These are phyloP conservation scores for Glomus cerebriforme DNA, from an alignment of 192 early-diverging fungal genomes.

Conservation along the genomic window DNA sequence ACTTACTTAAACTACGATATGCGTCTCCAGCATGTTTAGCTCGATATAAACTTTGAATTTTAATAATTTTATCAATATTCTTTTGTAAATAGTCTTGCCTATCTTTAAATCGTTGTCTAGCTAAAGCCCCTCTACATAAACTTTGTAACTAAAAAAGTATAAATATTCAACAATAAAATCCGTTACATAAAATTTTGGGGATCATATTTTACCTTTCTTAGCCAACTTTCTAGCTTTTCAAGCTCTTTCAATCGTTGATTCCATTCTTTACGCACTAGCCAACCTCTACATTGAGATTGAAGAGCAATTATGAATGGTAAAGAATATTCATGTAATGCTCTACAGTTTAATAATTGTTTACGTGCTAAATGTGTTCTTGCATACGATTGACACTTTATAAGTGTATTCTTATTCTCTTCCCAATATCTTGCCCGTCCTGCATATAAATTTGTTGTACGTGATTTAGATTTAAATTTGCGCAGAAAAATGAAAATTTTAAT, in stretches of 20 bases:
- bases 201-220: neutral
- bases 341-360: slow-evolving; percentile 42
- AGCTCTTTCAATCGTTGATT: slow-evolving; percentile 13
- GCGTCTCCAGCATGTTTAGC: slow-evolving; percentile 68
- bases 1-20: slow-evolving; percentile 66
- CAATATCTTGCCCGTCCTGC: slow-evolving; percentile 36
- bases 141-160: slow-evolving; percentile 55
- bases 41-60: slow-evolving; percentile 71
- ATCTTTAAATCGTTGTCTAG: slow-evolving; percentile 54
- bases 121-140: slow-evolving; percentile 56
- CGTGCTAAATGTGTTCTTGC: slow-evolving; percentile 45
- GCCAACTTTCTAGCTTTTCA: slow-evolving; percentile 24
- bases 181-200: neutral
- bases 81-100: slow-evolving; percentile 57
- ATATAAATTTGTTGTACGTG: slow-evolving; percentile 27
- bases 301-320: slow-evolving; percentile 18
- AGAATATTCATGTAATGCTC: slow-evolving; percentile 23
- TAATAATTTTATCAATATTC: slow-evolving; percentile 76
- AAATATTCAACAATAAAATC: neutral
- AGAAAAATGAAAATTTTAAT: neutral
- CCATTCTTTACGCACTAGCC: slow-evolving; percentile 17
- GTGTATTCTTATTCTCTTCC: slow-evolving; percentile 46
- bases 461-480: neutral
- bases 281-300: slow-evolving; percentile 28
- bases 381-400: slow-evolving; percentile 51